phyloP scores from a whole-genome alignment of 1,139 yeast species.

The Taphrina populina region DNA sequence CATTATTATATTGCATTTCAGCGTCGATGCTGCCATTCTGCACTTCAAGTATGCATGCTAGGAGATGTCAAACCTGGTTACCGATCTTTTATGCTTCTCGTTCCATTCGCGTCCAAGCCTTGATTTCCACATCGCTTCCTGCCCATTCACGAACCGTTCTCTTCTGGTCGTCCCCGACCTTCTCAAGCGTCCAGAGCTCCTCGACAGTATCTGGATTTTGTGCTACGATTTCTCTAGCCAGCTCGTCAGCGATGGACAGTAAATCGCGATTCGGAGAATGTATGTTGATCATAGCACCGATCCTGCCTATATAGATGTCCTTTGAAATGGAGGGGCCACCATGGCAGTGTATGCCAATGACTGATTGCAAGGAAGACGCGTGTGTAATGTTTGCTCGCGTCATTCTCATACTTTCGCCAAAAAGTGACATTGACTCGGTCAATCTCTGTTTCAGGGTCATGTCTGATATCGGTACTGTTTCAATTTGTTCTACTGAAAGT shows the following conservation, averaged over 20 bases:
- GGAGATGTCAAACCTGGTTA: neutral
- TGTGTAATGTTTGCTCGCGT: neutral
- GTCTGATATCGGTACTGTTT: neutral
- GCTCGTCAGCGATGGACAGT: conserved; percentile 11
- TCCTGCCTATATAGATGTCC: conserved; percentile 12
- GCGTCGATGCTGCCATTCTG: too few species aligned
- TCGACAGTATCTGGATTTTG: conserved; percentile 32
- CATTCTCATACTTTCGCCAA: conserved; percentile 20
- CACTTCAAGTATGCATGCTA: neutral
- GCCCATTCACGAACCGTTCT: conserved; percentile 33
- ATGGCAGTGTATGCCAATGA: conserved; percentile 27
- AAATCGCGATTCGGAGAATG: neutral
- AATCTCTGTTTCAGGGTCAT: conserved; percentile 2
- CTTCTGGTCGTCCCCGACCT: conserved; percentile 25
- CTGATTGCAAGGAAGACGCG: too few species aligned
- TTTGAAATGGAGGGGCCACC: conserved; percentile 20
- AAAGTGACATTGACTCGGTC: conserved; percentile 25
- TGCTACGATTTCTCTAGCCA: conserved; percentile 35
- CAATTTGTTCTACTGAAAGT: conserved; percentile 1
- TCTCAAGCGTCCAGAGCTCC: conserved; percentile 28
- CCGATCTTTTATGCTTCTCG: conserved; percentile 7
- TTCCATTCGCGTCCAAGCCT: conserved; percentile 24
- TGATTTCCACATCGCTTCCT: conserved; percentile 17
- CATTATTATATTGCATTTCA: too few species aligned
- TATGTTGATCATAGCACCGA: conserved; percentile 24